A percentile compares a stretch with the other conserved stretches of the same genome.
phyloP scores from a whole-genome alignment of 2,329 filamentous ascomycete genomes.

The Microdochium nivale region DNA sequence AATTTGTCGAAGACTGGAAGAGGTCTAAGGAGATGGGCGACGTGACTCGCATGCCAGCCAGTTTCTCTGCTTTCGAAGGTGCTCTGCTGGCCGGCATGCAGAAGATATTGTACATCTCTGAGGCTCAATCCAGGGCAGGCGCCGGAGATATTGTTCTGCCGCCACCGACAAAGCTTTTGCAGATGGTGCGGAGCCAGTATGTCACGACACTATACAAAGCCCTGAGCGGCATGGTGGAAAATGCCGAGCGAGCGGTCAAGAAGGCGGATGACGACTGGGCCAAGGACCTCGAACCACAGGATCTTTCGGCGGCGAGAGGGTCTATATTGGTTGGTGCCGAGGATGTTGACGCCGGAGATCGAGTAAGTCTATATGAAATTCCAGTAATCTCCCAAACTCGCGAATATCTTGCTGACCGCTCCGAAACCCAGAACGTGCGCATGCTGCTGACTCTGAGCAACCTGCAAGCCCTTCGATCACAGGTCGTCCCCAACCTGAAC shows the following conservation, averaged over 20 bases:
- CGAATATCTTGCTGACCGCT: constrained; percentile 15
- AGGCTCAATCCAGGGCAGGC: constrained; percentile 68
- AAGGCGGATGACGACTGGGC: constrained; percentile 57
- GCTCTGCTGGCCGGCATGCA: constrained; percentile 80
- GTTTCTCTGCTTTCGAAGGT: constrained; percentile 79
- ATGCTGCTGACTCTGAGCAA: constrained; percentile 94
- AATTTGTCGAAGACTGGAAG: constrained; percentile 89
- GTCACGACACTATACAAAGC: constrained; percentile 91
- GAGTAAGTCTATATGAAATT: constrained; percentile 31
- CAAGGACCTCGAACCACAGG: constrained; percentile 33
- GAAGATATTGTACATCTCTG: constrained; percentile 88
- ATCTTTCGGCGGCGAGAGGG: constrained; percentile 7
- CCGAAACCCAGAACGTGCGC: constrained; percentile 60
- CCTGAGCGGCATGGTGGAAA: constrained; percentile 92
- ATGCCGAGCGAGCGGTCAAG: constrained; percentile 69
- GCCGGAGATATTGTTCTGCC: constrained; percentile 72
- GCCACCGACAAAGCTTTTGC: constrained; percentile 77
- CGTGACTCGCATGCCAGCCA: constrained; percentile 81
- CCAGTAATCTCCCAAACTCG: background rate
- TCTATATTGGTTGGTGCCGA: constrained; percentile 26
- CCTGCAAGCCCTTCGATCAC: constrained; percentile 70
- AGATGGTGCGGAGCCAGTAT: constrained; percentile 87
- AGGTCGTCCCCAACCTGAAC: constrained; percentile 82
- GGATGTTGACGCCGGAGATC: constrained; percentile 45
- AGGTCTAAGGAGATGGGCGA: constrained; percentile 73